Evolutionary conservation across 208 protist species (phyloP).

Genomic region (Lotmaria passim): DNA sequence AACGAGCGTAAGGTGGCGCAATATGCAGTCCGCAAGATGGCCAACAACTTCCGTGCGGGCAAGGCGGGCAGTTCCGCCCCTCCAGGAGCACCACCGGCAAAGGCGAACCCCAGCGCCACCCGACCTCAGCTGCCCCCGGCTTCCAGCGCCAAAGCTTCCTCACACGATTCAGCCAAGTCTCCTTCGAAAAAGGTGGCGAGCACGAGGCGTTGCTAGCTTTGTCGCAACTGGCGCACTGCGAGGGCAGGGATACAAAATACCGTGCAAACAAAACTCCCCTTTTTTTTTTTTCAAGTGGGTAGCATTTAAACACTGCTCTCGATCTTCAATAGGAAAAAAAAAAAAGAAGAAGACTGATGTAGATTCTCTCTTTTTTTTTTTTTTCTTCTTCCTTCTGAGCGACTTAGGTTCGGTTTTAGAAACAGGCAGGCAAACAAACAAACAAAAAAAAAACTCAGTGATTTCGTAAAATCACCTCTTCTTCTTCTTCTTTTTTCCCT

Average conservation of each 20-base stretch:
- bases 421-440: too few species aligned
- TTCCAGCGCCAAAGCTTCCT: background rate
- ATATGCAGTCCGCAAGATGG: slow-evolving; percentile 31
- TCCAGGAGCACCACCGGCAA: background rate
- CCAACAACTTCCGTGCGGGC: slow-evolving; percentile 14
- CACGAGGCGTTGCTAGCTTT: slow-evolving; percentile 10
- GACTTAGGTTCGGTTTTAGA: too few species aligned
- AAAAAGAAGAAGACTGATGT: too few species aligned
- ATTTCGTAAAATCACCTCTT: too few species aligned
- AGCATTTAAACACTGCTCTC: too few species aligned
- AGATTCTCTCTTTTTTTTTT: too few species aligned
- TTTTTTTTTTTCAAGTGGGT: too few species aligned
- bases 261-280: too few species aligned
- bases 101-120: slow-evolving; percentile 1
- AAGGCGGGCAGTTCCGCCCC: slow-evolving; percentile 8
- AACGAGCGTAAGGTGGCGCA: slow-evolving; percentile 30
- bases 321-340: too few species aligned
- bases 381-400: too few species aligned
- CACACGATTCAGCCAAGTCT: background rate
- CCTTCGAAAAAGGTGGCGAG: slow-evolving; percentile 2
- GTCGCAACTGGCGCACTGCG: background rate
- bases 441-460: too few species aligned
- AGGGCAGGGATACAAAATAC: background rate
- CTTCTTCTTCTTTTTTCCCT: too few species aligned
- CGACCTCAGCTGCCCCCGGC: slow-evolving; percentile 6